phyloP scores from a whole-genome alignment of 345 rosid species.

The Eucalyptus polybractea region DNA sequence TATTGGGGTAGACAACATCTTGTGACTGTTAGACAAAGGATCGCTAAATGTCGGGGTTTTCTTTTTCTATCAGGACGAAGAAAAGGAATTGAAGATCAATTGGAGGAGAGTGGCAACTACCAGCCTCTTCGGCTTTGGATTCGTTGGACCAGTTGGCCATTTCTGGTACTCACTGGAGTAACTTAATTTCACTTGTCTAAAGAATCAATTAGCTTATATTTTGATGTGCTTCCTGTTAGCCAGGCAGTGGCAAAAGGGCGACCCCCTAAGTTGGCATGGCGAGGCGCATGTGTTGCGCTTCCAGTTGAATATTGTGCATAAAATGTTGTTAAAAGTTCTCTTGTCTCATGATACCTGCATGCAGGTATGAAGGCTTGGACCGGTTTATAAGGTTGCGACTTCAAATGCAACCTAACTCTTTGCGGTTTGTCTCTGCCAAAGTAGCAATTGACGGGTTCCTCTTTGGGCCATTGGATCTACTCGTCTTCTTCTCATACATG shows the following conservation, averaged over 20 bases:
- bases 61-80: background rate
- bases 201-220: background rate
- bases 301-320: background rate
- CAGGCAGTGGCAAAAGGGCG: background rate
- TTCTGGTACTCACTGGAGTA: background rate
- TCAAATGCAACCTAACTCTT: conserved; percentile 54
- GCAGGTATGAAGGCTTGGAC: conserved; percentile 85
- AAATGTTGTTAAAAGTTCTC: rapidly evolving
- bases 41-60: background rate
- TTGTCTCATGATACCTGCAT: background rate
- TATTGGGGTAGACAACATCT: background rate
- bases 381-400: conserved; percentile 52
- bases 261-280: background rate
- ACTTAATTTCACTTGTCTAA: background rate
- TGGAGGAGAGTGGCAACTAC: background rate
- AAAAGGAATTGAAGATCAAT: background rate
- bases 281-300: background rate
- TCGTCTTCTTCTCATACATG: conserved; percentile 83
- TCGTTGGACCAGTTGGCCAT: conserved; percentile 1
- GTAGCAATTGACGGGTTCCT: conserved; percentile 84
- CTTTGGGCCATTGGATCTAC: conserved; percentile 78
- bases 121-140: background rate
- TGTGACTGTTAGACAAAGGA: background rate
- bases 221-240: background rate
- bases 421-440: conserved; percentile 65